phyloP scores from a whole-genome alignment of 352 stramenopile species.

The Pythium utonaiense region DNA sequence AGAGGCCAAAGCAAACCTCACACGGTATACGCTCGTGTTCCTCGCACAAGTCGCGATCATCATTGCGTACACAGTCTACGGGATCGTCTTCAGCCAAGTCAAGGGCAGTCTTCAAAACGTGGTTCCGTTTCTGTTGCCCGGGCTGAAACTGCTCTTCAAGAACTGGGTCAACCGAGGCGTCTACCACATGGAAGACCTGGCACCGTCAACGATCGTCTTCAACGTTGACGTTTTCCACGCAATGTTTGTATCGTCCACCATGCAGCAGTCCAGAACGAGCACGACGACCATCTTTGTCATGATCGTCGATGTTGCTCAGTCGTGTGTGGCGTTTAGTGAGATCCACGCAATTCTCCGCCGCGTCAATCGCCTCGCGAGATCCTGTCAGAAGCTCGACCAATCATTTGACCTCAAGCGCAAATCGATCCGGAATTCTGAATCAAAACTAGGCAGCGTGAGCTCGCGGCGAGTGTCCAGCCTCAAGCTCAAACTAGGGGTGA shows the following conservation, averaged over 20 bases:
- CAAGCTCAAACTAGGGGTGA: neutral
- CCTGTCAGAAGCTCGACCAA: neutral
- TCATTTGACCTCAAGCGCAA: neutral
- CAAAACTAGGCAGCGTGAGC: too few relatives aligned
- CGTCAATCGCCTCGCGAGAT: neutral
- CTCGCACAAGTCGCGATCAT: slow-evolving; percentile 1
- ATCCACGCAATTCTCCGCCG: neutral
- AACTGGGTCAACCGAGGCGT: neutral
- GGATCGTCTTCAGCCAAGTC: neutral
- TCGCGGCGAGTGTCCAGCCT: neutral
- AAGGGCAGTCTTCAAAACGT: neutral
- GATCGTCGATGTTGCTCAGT: slow-evolving; percentile 1
- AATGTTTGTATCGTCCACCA: slow-evolving; percentile 10
- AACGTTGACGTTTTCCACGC: slow-evolving; percentile 21
- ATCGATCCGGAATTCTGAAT: too few relatives aligned
- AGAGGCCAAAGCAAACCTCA: neutral
- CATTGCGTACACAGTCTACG: slow-evolving; percentile 1
- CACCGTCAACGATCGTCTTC: slow-evolving; percentile 3
- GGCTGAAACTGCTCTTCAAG: slow-evolving; percentile 10
- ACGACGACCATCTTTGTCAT: neutral
- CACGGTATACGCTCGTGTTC: neutral
- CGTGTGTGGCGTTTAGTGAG: neutral
- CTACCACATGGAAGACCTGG: slow-evolving; percentile 7
- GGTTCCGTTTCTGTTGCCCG: neutral
- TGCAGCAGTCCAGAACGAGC: slow-evolving; percentile 1